phyloP scores from a whole-genome alignment of 208 protist genomes.

The Trypanosoma vivax region DNA sequence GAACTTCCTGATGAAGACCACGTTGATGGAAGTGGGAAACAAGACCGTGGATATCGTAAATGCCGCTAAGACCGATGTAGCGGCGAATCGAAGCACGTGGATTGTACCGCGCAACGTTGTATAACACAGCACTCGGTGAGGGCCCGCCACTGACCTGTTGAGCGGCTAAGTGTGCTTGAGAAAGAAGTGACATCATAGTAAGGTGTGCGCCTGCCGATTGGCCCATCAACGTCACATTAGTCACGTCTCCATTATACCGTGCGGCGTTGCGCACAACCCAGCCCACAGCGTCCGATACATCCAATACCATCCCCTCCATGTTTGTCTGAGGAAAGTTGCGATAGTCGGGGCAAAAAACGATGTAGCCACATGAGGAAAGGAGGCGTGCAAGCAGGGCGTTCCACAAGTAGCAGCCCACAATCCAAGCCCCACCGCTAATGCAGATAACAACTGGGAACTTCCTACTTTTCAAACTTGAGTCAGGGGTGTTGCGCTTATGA shows the following conservation, averaged over 20 bases:
- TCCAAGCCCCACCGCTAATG: slow-evolving; percentile 76
- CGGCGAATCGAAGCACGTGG: slow-evolving; percentile 68
- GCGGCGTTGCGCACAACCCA: slow-evolving; percentile 84
- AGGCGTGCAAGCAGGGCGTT: slow-evolving; percentile 69
- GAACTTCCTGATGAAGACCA: slow-evolving; percentile 59
- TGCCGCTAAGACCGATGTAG: slow-evolving; percentile 80
- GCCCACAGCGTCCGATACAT: slow-evolving; percentile 78
- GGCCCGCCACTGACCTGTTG: slow-evolving; percentile 26
- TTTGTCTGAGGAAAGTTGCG: slow-evolving; percentile 89
- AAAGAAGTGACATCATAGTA: slow-evolving; percentile 81
- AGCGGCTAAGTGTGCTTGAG: slow-evolving; percentile 67
- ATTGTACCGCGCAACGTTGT: slow-evolving; percentile 83
- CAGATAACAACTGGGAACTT: slow-evolving; percentile 75
- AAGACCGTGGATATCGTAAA: slow-evolving; percentile 71
- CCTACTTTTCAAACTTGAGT: slow-evolving; percentile 37
- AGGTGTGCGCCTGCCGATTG: slow-evolving; percentile 83
- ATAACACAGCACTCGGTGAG: slow-evolving; percentile 43
- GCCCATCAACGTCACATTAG: slow-evolving; percentile 69
- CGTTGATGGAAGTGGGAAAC: slow-evolving; percentile 50
- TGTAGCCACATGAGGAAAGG: slow-evolving; percentile 66
- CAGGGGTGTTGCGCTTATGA: slow-evolving; percentile 43
- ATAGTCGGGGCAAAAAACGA: slow-evolving; percentile 90
- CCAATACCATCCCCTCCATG: slow-evolving; percentile 86
- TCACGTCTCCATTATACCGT: slow-evolving; percentile 80
- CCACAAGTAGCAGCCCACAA: slow-evolving; percentile 83